Conservation (phyloP, 2,329 filamentous ascomycete genomes). For the Chaetomiaceae sp. region DNA sequence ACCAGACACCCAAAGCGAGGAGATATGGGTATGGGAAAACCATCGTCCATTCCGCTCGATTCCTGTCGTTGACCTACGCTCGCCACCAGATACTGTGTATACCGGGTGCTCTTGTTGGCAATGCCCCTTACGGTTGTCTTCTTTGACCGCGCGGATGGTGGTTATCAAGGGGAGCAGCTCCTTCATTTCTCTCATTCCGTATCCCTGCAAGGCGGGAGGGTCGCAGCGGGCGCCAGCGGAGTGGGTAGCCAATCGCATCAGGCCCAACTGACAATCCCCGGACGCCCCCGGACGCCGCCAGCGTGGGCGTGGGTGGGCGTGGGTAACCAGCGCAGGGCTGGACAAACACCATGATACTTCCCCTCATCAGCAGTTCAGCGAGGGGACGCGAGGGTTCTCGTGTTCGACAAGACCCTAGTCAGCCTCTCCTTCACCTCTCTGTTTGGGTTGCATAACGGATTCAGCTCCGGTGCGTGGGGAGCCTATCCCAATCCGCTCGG, state of each 20-base stretch:
- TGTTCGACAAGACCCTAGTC: neutral
- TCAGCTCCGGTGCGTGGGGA: neutral
- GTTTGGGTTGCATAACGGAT: neutral
- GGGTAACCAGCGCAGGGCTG: neutral
- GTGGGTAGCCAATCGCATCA: constrained; percentile 6
- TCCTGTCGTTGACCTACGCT: too few relatives aligned
- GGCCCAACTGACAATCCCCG: neutral
- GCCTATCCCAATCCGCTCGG: neutral
- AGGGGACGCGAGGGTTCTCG: neutral
- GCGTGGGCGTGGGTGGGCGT: neutral
- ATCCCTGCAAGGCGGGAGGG: neutral
- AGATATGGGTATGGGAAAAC: too few relatives aligned
- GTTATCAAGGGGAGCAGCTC: too few relatives aligned
- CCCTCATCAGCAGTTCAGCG: neutral
- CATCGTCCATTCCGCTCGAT: too few relatives aligned
- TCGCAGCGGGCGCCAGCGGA: constrained; percentile 8
- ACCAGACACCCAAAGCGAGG: too few relatives aligned
- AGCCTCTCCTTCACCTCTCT: too few relatives aligned
- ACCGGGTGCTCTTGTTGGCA: too few relatives aligned
- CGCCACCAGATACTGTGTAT: too few relatives aligned
- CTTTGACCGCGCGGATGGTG: too few relatives aligned
- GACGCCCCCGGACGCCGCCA: constrained; percentile 1
- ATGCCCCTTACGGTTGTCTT: too few relatives aligned
- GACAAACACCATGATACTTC: too few relatives aligned
- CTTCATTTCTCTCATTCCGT: too few relatives aligned